Evolutionary conservation across 1,139 yeast genomes (phyloP).

Genomic region (Schwanniomyces etchellsii): DNA sequence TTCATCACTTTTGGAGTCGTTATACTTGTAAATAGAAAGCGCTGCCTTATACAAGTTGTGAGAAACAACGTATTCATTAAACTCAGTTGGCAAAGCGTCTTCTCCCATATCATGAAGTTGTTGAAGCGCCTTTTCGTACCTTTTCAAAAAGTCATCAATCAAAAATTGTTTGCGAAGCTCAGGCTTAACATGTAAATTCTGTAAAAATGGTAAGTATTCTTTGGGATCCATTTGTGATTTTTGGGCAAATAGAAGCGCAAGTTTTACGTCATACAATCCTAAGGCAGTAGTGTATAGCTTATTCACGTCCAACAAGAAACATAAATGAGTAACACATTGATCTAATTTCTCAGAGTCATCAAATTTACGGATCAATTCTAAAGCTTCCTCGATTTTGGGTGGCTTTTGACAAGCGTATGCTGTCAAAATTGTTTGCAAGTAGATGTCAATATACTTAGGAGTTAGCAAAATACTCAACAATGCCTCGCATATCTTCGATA

Average conservation of each 20-base stretch:
- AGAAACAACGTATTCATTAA: constrained; percentile 62
- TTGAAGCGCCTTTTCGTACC: constrained; percentile 59
- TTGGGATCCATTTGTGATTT: constrained; percentile 97
- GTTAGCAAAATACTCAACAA: constrained; percentile 52
- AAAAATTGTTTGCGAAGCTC: constrained; percentile 64
- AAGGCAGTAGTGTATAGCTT: constrained; percentile 73
- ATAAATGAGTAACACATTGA: constrained; percentile 68
- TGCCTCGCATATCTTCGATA: constrained; percentile 73
- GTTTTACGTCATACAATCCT: constrained; percentile 75
- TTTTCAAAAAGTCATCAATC: constrained; percentile 75
- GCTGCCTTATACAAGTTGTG: constrained; percentile 75
- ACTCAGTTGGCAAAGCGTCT: constrained; percentile 46
- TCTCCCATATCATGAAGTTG: constrained; percentile 54
- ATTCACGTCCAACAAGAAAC: constrained; percentile 89
- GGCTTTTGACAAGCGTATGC: constrained; percentile 92
- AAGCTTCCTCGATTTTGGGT: constrained; percentile 73
- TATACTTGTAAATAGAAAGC: constrained; percentile 54
- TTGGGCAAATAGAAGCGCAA: constrained; percentile 84
- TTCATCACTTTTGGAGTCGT: constrained; percentile 46
- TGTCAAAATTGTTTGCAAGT: constrained; percentile 76
- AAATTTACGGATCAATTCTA: constrained; percentile 52
- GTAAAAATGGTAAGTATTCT: constrained; percentile 90
- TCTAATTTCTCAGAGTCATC: constrained; percentile 48
- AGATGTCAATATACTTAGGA: constrained; percentile 50
- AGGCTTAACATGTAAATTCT: constrained; percentile 63